Base-by-base conservation (phyloP, 2,329 filamentous ascomycete species). In the Ophiocordyceps polyrhachis-furcata region DNA sequence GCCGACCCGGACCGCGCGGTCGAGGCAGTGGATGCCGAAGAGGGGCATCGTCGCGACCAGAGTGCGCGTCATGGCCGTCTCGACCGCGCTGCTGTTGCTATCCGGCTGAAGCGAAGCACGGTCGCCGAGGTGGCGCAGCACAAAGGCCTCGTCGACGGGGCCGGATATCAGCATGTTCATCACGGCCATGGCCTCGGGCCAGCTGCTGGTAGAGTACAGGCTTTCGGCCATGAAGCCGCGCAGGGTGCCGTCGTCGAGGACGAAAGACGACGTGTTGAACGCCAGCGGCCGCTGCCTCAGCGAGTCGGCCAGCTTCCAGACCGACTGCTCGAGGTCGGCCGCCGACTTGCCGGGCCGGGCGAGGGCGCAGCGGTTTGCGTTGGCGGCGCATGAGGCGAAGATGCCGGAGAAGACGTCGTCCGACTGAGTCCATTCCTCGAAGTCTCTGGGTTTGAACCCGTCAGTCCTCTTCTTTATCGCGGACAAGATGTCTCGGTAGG, bases 141-240 rank as follows among this genome's bases (percentile, higher is more conserved):
- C 17, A 25, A 40, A 44, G 1, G 64, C 65, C 40, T 71, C 57
- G 3, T 45, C 40, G 14, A 25, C 14, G 13, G 8, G 40, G 21
- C 21, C 40, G 19, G 14, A 11, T 21, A 42, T 42, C 4, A 42
- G 40, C 40, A 28, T 42, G 8, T 42, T 9, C 21, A 42, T 21
- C 8, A 17, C 21, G 13, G 20, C 11, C 25, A 69, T 64, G 29
- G 69, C 58, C 12, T 46, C 49, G 17, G 56, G 56, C 50, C 70
- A 70, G 21, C 50, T 51, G 42, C 51, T 49, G 4, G 66, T 57
- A 6, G 4, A 20, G 40, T 55, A 49, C 8, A 55, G 47, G 17
- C 31, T 31, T 13, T 17, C 5, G 41, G 43, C 17, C n/a, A 51
- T 25, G 6, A 40, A 7, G 13, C 11, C 32, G 21, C 53, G 51